Percentiles rank a stretch among this genome's conserved stretches.
Conservation (phyloP, 305 asterid genomes). For the Ruellia speciosa region DNA sequence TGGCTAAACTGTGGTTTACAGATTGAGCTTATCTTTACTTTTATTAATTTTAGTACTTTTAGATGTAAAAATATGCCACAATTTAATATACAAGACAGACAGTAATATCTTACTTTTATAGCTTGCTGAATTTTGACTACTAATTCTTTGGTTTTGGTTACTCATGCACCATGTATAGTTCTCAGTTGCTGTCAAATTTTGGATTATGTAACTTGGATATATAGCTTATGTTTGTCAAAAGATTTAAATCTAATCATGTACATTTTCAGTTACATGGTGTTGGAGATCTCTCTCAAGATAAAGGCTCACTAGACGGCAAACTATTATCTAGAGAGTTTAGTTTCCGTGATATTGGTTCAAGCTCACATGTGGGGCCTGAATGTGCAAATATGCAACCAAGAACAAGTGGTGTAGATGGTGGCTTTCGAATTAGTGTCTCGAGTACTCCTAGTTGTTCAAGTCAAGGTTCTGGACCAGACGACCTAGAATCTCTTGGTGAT, state of each 20-base stretch:
- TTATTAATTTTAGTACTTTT: neutral
- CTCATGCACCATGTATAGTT: constrained; percentile 1
- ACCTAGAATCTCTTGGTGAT: constrained; percentile 88
- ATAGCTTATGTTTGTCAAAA: constrained; percentile 7
- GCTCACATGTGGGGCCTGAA: constrained; percentile 79
- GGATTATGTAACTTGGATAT: no score
- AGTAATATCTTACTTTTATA: no score
- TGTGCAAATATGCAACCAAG: constrained; percentile 73
- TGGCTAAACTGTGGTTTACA: neutral
- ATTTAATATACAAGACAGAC: no score
- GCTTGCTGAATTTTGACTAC: no score
- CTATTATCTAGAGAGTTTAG: constrained; percentile 54
- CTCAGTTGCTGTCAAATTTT: no score
- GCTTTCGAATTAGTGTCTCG: constrained; percentile 85
- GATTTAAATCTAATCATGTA: constrained; percentile 14
- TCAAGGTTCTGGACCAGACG: constrained; percentile 77
- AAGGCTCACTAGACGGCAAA: constrained; percentile 38
- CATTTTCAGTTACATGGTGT: constrained; percentile 48
- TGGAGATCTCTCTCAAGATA: constrained; percentile 37
- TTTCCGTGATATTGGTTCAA: constrained; percentile 30
- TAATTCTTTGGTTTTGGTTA: constrained; percentile 1
- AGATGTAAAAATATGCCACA: neutral
- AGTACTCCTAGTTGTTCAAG: constrained; percentile 91
- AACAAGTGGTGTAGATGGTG: constrained; percentile 81
- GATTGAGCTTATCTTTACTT: neutral